Evolutionary conservation across 2,329 filamentous ascomycete genomes (phyloP), one percentile per base, ranked within the genome.

Genomic region (Hypoxylon sp.): DNA sequence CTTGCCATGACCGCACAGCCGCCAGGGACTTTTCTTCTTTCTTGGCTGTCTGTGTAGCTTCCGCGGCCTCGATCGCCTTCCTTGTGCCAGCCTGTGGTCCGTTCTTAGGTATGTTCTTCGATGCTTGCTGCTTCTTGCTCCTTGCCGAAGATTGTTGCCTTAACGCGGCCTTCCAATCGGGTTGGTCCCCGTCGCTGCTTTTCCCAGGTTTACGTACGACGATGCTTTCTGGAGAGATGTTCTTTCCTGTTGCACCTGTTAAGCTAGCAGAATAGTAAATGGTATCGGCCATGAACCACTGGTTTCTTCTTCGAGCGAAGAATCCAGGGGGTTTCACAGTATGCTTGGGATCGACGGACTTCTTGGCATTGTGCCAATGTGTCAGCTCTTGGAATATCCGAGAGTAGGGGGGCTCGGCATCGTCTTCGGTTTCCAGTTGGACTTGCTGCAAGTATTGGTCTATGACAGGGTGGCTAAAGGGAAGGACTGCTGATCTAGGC

Each of bases 191-290:
- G 6, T 62, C 54, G 50, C 69, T 64, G 56, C 51, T 67, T 56
- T n/a, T 62, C 49, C 24, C 43, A 44, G n/a, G 53, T 53, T 55
- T 47, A 28, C 22, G 20, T 10, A 85, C 81, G 1, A 89, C 83
- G 50, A 92, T 85, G 3, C 80, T 85, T 72, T 92, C 88, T 0
- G 88, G 88, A 22, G 89, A 81, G 4, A 92, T 80, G 2, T 79
- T 79, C 66, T 87, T 90, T 2, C 89, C 89, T 1, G 82, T 79
- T 0, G 86, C 81, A 59, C 88, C 89, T 0, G 88, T 91, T 48
- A 93, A 79, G 74, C 89, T 91, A 11, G 87, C 88, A 1, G 91
- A 88, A 72, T 93, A 93, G 1, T 82, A 80, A 26, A 83, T 82
- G 76, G 90, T 90, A 61, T 91, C 88, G 1, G 84, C 83, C 85